phyloP scores from a whole-genome alignment of 2,329 filamentous ascomycete genomes.

The Teratosphaeria zuluensis region DNA sequence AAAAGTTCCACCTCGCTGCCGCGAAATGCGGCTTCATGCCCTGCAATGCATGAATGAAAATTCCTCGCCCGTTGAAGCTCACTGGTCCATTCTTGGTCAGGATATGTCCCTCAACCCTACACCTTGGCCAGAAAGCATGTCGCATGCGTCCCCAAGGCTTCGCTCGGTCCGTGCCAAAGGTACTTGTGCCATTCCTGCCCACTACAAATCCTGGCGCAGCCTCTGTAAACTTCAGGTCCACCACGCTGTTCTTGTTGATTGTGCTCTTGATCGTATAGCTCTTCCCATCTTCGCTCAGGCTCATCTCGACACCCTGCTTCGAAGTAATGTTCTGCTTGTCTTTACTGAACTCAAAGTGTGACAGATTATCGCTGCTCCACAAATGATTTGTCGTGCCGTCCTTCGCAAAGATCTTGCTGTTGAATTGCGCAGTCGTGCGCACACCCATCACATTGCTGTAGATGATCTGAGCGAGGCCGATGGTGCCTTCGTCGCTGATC shows the following conservation, averaged over 20 bases:
- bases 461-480: conserved; percentile 81
- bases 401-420: conserved; percentile 81
- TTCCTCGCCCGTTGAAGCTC: conserved; percentile 68
- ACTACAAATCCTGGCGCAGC: conserved; percentile 71
- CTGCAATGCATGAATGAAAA: conserved; percentile 80
- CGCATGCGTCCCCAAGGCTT: conserved; percentile 89
- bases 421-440: conserved; percentile 86
- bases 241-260: conserved; percentile 67
- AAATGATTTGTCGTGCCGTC: conserved; percentile 57
- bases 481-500: conserved; percentile 63
- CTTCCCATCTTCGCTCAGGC: conserved; percentile 75
- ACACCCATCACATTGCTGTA: conserved; percentile 97
- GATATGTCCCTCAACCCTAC: conserved; percentile 70
- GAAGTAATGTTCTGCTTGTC: conserved; percentile 77
- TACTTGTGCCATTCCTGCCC: conserved; percentile 73
- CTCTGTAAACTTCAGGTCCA: conserved; percentile 76
- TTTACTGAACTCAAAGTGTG: conserved; percentile 73
- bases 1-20: conserved; percentile 84
- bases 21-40: conserved; percentile 99
- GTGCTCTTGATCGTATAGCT: conserved; percentile 85
- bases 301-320: conserved; percentile 52
- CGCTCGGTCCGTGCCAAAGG: conserved; percentile 74
- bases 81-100: conserved; percentile 66
- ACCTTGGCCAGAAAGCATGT: conserved; percentile 91
- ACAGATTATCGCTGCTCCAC: conserved; percentile 75